phyloP scores from a whole-genome alignment of 768 basidiomycete genomes.

The Lactarius sanguifluus region DNA sequence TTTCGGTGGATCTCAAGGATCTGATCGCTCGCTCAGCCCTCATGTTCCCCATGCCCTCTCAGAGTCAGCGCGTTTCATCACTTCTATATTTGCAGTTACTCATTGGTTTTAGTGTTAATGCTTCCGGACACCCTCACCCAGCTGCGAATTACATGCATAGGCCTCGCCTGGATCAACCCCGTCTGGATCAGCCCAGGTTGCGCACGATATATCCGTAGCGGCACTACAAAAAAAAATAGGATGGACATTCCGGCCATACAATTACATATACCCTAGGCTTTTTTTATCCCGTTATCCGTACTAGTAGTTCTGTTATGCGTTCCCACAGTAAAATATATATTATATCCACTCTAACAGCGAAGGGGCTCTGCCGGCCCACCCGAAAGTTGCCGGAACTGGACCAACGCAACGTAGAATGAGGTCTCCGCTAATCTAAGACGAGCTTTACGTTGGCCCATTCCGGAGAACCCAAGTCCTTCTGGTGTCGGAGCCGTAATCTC shows the following conservation, averaged over 20 bases:
- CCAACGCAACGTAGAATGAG: not conserved
- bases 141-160: not conserved
- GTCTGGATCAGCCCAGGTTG: slow-evolving; percentile 10
- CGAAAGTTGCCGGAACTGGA: not conserved
- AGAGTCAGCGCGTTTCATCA: slow-evolving; percentile 13
- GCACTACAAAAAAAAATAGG: not conserved
- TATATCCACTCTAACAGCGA: slow-evolving; percentile 2
- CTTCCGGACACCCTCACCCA: slow-evolving; percentile 3
- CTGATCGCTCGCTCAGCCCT: slow-evolving; percentile 19
- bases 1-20: slow-evolving; percentile 18
- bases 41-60: slow-evolving; percentile 13
- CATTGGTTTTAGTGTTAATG: slow-evolving; percentile 6
- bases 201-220: slow-evolving; percentile 25
- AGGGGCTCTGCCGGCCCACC: not conserved
- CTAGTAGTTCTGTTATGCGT: slow-evolving; percentile 7
- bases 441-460: slow-evolving; percentile 28
- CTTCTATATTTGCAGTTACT: not conserved
- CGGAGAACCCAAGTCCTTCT: slow-evolving; percentile 29
- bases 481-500: slow-evolving; percentile 44
- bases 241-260: not conserved
- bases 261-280: not conserved
- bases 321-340: slow-evolving; percentile 6
- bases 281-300: slow-evolving; percentile 18
- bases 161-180: not conserved
- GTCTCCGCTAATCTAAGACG: slow-evolving; percentile 24